phyloP scores from a whole-genome alignment of 2,329 filamentous ascomycete species.

The Apiospora kogelbergensis region DNA sequence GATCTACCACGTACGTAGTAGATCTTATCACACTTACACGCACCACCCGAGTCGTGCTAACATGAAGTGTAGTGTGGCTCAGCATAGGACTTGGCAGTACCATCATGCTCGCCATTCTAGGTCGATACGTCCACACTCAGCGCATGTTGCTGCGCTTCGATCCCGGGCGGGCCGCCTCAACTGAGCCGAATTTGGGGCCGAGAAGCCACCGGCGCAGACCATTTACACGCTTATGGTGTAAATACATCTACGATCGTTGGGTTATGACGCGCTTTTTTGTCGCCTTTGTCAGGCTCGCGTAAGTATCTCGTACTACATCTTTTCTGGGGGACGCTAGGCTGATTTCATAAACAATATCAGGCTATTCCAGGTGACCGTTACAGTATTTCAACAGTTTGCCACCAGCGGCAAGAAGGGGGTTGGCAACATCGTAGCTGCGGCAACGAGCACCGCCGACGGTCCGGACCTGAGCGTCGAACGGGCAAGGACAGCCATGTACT shows the following conservation, averaged over 20 bases:
- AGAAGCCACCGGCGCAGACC: neutral
- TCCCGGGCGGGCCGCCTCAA: neutral
- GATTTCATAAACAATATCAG: neutral
- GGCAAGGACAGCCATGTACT: conserved; percentile 16
- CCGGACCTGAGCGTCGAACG: conserved; percentile 20
- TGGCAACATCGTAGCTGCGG: conserved; percentile 10
- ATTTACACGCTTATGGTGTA: neutral
- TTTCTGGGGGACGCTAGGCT: neutral
- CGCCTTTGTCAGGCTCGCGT: conserved; percentile 17
- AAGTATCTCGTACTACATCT: neutral
- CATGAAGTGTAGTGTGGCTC: conserved; percentile 18
- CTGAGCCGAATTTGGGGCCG: neutral
- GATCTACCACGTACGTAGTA: conserved; percentile 23
- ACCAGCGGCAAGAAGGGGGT: conserved; percentile 10
- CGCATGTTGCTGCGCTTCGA: conserved; percentile 15
- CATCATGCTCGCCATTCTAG: conserved; percentile 18
- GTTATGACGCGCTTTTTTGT: conserved; percentile 19
- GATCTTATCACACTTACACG: neutral
- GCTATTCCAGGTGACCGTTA: conserved; percentile 14
- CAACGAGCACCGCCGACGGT: conserved; percentile 6
- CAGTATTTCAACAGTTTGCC: conserved; percentile 16
- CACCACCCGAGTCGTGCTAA: neutral
- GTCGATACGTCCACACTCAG: conserved; percentile 17
- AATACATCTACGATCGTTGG: conserved; percentile 19
- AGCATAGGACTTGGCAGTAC: conserved; percentile 17